Evolutionary conservation across 805 yeast genomes (phyloP).

Genomic region (Wickerhamiella slavikovae): DNA sequence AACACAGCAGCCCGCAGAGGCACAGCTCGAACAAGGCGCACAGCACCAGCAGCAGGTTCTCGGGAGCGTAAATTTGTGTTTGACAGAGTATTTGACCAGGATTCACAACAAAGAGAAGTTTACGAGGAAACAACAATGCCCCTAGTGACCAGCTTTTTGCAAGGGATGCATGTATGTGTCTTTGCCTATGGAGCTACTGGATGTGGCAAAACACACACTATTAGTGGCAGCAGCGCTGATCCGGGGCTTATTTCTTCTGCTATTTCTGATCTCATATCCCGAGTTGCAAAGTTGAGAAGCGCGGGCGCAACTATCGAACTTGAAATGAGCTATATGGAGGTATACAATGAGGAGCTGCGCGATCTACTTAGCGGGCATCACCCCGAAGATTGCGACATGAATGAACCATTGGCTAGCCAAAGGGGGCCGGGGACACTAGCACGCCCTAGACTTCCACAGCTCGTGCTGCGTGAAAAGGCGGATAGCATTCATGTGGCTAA

Average conservation of each 20-base stretch:
- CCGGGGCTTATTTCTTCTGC: slow-evolving; percentile 73
- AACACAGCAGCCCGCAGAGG: slow-evolving; percentile 10
- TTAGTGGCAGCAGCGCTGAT: slow-evolving; percentile 46
- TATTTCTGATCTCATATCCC: slow-evolving; percentile 49
- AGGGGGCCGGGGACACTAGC: too few species aligned
- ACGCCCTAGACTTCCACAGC: too few species aligned
- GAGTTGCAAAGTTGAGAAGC: slow-evolving; percentile 35
- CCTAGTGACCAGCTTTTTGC: slow-evolving; percentile 49
- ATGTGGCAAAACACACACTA: slow-evolving; percentile 91
- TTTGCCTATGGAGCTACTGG: slow-evolving; percentile 96
- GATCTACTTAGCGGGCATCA: slow-evolving; percentile 61
- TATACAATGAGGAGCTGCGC: slow-evolving; percentile 74
- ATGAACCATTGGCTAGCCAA: too few species aligned
- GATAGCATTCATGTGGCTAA: slow-evolving; percentile 52
- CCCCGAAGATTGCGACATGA: slow-evolving; percentile 32
- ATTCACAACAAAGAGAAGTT: slow-evolving; percentile 44
- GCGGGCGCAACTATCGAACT: slow-evolving; percentile 33
- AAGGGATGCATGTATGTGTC: slow-evolving; percentile 77
- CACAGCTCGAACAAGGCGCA: slow-evolving; percentile 23
- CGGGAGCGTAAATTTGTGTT: slow-evolving; percentile 67
- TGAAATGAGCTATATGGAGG: slow-evolving; percentile 50
- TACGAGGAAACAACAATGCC: slow-evolving; percentile 49
- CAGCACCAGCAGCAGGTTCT: slow-evolving; percentile 7
- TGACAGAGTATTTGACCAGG: slow-evolving; percentile 56
- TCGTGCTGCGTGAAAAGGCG: slow-evolving; percentile 50